Evolutionary conservation across 495 filamentous ascomycete genomes (phyloP).

Genomic region (Penicillium canariense): DNA sequence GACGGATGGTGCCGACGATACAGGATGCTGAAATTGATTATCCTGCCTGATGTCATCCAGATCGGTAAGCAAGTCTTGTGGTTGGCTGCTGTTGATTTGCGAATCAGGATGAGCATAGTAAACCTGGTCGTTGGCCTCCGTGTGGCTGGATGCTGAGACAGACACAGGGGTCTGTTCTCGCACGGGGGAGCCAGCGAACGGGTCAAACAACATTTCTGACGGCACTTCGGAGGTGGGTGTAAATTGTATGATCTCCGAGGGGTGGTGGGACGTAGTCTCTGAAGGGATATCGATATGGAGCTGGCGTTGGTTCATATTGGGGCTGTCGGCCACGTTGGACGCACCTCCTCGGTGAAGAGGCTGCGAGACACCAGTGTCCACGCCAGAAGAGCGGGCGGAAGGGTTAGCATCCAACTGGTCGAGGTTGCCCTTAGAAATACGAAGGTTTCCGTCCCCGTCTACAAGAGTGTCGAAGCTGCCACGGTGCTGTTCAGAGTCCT

Average conservation of each 20-base stretch:
- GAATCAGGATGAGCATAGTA: conserved; percentile 38
- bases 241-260: conserved; percentile 42
- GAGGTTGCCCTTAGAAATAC: conserved; percentile 10
- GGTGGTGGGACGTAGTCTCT: conserved; percentile 33
- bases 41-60: conserved; percentile 12
- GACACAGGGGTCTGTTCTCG: conserved; percentile 17
- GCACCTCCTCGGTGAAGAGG: conserved; percentile 57
- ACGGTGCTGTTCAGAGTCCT: conserved; percentile 20
- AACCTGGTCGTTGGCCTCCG: conserved; percentile 27
- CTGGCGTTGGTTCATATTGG: conserved; percentile 10
- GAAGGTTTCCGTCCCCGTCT: conserved; percentile 51
- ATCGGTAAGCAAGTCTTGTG: conserved; percentile 12
- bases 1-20: conserved; percentile 37
- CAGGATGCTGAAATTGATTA: conserved; percentile 21
- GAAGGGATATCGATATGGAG: conserved; percentile 36
- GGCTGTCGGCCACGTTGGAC: conserved; percentile 40
- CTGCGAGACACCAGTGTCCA: conserved; percentile 46
- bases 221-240: conserved; percentile 50
- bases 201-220: conserved; percentile 19
- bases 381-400: conserved; percentile 44
- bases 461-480: conserved; percentile 55
- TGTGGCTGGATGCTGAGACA: conserved; percentile 30
- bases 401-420: conserved; percentile 3
- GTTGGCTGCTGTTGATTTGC: conserved; percentile 30
- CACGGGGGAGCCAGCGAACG: conserved; percentile 20